These are phyloP conservation scores for Didymellaceae sp. DNA, from an alignment of 2,329 filamentous ascomycete species.

Conservation along the genomic window DNA sequence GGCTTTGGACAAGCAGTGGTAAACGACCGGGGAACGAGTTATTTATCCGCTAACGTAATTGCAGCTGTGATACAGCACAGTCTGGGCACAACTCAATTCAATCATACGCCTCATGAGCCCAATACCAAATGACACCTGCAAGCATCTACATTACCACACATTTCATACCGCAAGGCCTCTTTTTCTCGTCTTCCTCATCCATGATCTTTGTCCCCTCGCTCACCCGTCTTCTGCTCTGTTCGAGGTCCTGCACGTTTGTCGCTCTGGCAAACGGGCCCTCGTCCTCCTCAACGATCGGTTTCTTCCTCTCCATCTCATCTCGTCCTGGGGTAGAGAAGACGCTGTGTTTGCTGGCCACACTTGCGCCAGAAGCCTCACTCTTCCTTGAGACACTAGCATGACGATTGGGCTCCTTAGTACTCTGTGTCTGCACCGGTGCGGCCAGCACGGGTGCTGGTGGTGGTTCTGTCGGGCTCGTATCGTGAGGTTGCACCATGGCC, in stretches of 20 bases:
- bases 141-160: constrained; percentile 28
- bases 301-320: constrained; percentile 44
- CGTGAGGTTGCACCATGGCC: not conserved
- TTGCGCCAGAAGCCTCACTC: constrained; percentile 10
- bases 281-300: constrained; percentile 28
- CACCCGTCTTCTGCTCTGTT: constrained; percentile 22
- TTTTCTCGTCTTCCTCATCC: not conserved
- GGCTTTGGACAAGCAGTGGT: too few relatives aligned
- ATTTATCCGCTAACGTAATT: too few relatives aligned
- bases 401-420: not conserved
- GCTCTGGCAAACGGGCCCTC: constrained; percentile 32
- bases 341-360: constrained; percentile 11
- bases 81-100: not conserved
- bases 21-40: too few relatives aligned
- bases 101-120: not conserved
- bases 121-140: not conserved
- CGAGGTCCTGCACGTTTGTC: constrained; percentile 25
- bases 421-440: not conserved
- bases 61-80: too few relatives aligned
- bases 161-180: constrained; percentile 5
- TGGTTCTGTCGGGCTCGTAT: not conserved
- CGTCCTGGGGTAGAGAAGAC: constrained; percentile 38
- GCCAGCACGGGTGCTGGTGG: not conserved
- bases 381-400: not conserved
- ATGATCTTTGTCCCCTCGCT: constrained; percentile 9